These are phyloP conservation scores for Coniochaeta sp. DNA, from an alignment of 2,329 filamentous ascomycete genomes.

Conservation along the genomic window DNA sequence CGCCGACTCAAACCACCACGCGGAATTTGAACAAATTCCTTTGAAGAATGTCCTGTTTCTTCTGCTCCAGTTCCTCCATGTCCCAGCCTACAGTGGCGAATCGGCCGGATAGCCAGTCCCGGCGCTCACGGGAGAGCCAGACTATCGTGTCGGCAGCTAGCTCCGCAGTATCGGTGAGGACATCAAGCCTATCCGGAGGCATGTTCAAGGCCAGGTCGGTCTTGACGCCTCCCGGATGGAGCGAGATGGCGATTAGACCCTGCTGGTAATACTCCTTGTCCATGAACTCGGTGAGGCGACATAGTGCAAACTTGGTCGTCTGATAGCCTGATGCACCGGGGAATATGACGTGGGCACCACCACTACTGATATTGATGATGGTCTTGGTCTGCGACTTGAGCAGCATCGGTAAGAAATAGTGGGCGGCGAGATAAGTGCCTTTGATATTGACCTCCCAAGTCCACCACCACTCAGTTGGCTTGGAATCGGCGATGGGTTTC, in stretches of 20 bases:
- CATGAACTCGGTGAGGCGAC: background rate
- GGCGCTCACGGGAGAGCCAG: background rate
- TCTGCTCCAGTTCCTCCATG: background rate
- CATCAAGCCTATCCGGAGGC: background rate
- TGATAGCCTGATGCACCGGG: background rate
- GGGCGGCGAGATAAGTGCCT: slow-evolving; percentile 35
- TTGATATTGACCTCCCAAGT: slow-evolving; percentile 43
- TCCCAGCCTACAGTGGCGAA: background rate
- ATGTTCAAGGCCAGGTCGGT: background rate
- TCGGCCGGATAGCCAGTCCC: background rate
- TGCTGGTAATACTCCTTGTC: slow-evolving; percentile 1
- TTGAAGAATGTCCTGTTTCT: background rate
- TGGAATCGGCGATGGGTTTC: slow-evolving; percentile 25
- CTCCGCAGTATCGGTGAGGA: background rate
- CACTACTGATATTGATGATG: background rate
- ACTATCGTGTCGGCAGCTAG: background rate
- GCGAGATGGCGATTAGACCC: background rate
- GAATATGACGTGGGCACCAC: background rate
- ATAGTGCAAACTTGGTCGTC: background rate
- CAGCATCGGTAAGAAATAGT: slow-evolving; percentile 41
- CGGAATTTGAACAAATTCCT: background rate
- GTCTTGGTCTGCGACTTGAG: background rate
- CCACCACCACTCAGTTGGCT: slow-evolving; percentile 34
- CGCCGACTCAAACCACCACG: background rate
- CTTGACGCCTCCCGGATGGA: background rate